Conservation (phyloP, 148 eudicot species). For the Euryodendron excelsum region DNA sequence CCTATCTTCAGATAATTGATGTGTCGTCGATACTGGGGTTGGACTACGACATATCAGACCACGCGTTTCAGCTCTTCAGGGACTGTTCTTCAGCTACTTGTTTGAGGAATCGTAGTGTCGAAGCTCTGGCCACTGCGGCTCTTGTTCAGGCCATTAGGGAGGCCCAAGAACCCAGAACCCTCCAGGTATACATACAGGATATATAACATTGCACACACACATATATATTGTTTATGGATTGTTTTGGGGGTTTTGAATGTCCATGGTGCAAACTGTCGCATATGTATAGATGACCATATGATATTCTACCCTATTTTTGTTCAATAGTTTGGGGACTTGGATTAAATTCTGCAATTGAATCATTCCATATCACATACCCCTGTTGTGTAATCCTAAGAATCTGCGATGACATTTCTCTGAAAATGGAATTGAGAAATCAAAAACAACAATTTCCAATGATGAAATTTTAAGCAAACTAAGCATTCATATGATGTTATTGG, state of each 20-base stretch:
- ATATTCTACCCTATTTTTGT: no score
- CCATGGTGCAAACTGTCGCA: no score
- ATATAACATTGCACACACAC: background rate
- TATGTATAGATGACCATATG: no score
- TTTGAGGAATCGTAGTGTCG: constrained; percentile 93
- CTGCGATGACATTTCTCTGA: no score
- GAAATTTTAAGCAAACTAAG: no score
- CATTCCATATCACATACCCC: no score
- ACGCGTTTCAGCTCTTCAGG: constrained; percentile 92
- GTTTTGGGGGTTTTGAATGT: background rate
- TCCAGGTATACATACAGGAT: constrained; percentile 49
- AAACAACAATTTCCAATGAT: no score
- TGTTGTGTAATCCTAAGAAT: no score
- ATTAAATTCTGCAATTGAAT: no score
- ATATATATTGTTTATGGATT: background rate
- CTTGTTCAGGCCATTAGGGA: constrained; percentile 96
- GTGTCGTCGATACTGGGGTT: constrained; percentile 77
- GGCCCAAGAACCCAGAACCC: constrained; percentile 94
- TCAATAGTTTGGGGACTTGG: no score
- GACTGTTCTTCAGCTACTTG: constrained; percentile 95
- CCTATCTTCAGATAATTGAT: constrained; percentile 85
- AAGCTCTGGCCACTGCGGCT: constrained; percentile 95
- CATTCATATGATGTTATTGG: no score
- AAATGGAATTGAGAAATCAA: no score
- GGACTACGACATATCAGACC: constrained; percentile 74